Base-by-base conservation (phyloP, 208 protist genomes). In the Acanthamoeba rhysodes region DNA sequence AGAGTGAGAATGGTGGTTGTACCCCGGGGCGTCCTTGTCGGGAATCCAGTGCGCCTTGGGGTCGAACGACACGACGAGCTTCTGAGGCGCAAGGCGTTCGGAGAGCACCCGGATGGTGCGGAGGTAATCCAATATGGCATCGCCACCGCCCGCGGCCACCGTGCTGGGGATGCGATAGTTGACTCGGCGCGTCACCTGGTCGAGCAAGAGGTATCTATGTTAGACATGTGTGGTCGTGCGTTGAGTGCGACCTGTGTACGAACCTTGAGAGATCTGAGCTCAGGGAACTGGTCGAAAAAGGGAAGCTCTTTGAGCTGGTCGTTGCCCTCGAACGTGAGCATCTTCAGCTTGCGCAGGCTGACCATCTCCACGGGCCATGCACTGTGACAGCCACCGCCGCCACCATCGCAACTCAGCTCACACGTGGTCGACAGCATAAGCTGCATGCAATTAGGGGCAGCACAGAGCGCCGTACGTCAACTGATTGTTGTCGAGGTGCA, bases 31-130 rank as follows among this genome's bases (percentile, higher is more conserved):
- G 74, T 82, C 74, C 18, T 82, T 82, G 74, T 82, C 74, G 22
- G 74, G 74, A 50, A 82, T 82, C 74, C 74, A 82, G 24, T 82
- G 74, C 6, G 74, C 74, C 74, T 82, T 82, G 74, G 74, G 74
- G 24, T 82, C 74, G 14, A 82, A 82, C 37, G 74, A 82, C 18
- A 82, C n/a, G 27, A 82, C 74, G 37, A 82, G 37, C 74, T 82
- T 82, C 16, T 78, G 70, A 16, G 70, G 37, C 12, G 70, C 16
- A 10, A 82, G 34, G 14, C 45, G 74, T 4, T 82, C 74, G 74
- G 74, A 50, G 9, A 82, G 37, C 32, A 48, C 74, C 22, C 74
- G 74, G 22, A 82, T 24, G 6, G 74, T 82, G 32, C 37, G 74
- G 37, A 82, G 45, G 74, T 82, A 82, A 14, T 50, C 29, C 45